Evolutionary conservation across 2,329 filamentous ascomycete genomes (phyloP), one percentile per base, ranked within the genome.

Genomic region (Aureobasidium sp.): DNA sequence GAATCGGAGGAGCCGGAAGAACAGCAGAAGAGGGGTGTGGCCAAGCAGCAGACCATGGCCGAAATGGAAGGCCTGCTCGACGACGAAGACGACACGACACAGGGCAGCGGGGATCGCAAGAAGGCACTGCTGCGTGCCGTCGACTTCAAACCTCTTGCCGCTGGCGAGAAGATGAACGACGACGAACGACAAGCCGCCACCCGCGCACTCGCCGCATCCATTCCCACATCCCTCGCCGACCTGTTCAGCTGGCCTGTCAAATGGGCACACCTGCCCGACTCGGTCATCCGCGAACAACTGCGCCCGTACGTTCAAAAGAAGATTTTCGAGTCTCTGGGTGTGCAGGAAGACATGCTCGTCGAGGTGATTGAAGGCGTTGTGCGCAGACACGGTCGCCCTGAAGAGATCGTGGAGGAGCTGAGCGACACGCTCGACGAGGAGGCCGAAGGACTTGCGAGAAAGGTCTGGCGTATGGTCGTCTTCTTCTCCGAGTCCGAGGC

Each of bases 231-330:
- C 69, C 90, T 88, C 72, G 85, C 88, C 2, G 54, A 58, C 10
- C 79, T 99, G 3, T 99, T 93, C 90, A 83, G 81, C n/a, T 97
- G 91, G 90, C 78, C 87, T 19, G 85, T 99, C 71, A 89, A 92
- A 68, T 99, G 94, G 94, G 88, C 95, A 55, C 90, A 86, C 74
- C 81, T 99, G 71, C 89, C 95, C 70, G 87, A 94, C 63, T 79
- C 81, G 17, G 82, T 94, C 43, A 84, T 97, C 62, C 83, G 84
- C 63, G 89, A 95, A 65, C 92, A 96, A 71, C 84, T 99, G 67
- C 85, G 89, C 69, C 92, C 93, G 31, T 99, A 96, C 76, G 90
- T 97, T 60, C 91, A 96, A 78, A 95, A 95, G 82, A 99, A 97
- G 81, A 90, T 97, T 67, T 87, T 99, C 63, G 94, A 99, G 74